Base-by-base conservation (phyloP, 2,329 filamentous ascomycete species). In the Hymenoscyphus repandus region DNA sequence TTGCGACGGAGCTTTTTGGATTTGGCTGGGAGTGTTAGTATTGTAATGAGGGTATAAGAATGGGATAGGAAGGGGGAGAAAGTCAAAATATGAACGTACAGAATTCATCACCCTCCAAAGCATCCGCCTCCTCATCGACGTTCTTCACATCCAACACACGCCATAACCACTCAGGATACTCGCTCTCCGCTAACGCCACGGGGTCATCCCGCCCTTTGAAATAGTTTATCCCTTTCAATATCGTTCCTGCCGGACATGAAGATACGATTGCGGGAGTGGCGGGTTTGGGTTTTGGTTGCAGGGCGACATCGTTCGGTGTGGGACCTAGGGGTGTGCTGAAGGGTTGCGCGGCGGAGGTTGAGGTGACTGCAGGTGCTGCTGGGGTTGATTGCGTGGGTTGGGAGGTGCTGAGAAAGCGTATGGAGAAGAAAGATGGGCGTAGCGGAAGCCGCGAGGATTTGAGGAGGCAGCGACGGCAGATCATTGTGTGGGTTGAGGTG, bases 131-230 rank as follows among this genome's bases (percentile, higher is more conserved):
- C 12, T 69, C 71, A 17, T 70, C 69, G 3, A 63, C 68, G 64
- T 80, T 72, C 62, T 69, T 73, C 51, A 79, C 75, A 45, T 83
- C 78, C 49, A 93, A 70, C 59, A 86, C 82, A 2, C 70, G 74
- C 89, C 89, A 95, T 55, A 95, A 69, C 89, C 89, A 95, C 20
- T 74, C 74, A 2, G 89, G 89, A 69, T 95, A 95, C 55, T 87
- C 86, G 18, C 82, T 74, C 60, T 95, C 89, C 32, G 82, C 75
- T 62, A 83, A 68, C 9, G 89, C 89, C 5, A 92, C 73, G 0
- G 89, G 88, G 64, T 92, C 88, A 33, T 76, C 71, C 64, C 79
- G 78, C 58, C 79, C 81, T 73, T 93, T 93, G 63, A 84, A 70
- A 69, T 86, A 92, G 69, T 90, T 92, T 50, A 95, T 72, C 1